Conservation (phyloP, 129 eudicot genomes). For the Smallanthus sonchifolius region DNA sequence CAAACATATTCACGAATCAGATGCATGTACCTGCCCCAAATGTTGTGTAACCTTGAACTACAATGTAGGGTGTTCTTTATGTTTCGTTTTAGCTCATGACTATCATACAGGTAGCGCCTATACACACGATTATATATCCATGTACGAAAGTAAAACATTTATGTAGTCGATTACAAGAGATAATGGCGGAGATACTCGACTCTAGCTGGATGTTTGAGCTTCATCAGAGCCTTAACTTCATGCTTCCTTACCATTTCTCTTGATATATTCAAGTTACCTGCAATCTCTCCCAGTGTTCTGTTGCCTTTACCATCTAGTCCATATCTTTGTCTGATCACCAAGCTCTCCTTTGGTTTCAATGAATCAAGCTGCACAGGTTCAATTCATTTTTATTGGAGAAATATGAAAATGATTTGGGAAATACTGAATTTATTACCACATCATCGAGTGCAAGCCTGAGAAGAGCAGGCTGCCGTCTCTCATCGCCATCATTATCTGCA, state of each 20-base stretch:
- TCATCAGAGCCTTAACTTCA: slow-evolving; percentile 95
- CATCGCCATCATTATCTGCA: slow-evolving; percentile 68
- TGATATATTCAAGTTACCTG: slow-evolving; percentile 85
- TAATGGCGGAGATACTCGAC: slow-evolving; percentile 82
- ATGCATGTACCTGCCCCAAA: background rate
- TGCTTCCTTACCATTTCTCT: slow-evolving; percentile 97
- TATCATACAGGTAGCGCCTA: slow-evolving; percentile 35
- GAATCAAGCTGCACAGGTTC: slow-evolving; percentile 74
- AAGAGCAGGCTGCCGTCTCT: slow-evolving; percentile 78
- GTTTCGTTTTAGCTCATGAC: slow-evolving; percentile 29
- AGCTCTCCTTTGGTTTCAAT: slow-evolving; percentile 87
- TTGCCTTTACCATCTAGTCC: slow-evolving; percentile 97
- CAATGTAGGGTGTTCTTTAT: slow-evolving; percentile 28
- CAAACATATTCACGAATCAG: background rate
- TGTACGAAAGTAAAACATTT: background rate
- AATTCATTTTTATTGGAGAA: background rate
- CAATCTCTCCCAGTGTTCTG: slow-evolving; percentile 91
- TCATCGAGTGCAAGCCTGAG: slow-evolving; percentile 98
- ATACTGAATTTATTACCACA: slow-evolving; percentile 68
- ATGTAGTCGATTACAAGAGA: slow-evolving; percentile 27
- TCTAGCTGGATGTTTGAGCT: slow-evolving; percentile 93
- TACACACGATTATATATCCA: slow-evolving; percentile 23
- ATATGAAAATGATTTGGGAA: background rate
- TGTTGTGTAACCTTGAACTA: background rate
- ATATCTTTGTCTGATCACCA: slow-evolving; percentile 94